Evolutionary conservation across 805 yeast genomes (phyloP), one percentile per base, ranked within the genome.

Genomic region (Metschnikowia picachoensis): DNA sequence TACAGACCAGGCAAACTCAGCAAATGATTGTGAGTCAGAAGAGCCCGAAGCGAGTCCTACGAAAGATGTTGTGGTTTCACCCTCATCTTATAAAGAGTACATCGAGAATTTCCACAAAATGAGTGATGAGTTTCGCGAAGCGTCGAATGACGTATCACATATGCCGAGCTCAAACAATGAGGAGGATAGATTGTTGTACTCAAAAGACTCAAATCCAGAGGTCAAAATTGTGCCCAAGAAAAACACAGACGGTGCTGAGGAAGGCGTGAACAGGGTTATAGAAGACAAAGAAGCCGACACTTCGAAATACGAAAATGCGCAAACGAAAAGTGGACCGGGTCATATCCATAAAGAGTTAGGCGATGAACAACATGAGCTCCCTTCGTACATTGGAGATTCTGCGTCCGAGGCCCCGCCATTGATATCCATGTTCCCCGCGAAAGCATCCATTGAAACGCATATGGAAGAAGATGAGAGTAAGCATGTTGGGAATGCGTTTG

Each of bases 1-100:
- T 30, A 12, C 32, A 30, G n/a, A 30, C 12, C n/a, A 12, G 32
- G 7, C 1, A 7, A 20, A 5, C 25, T 5, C 25, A 20, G 25
- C 25, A 13, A 13, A 16, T 12, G 12, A 13, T 1, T 6, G 20
- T 17, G 13, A 11, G 20, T 16, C 37, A 35, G 11, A 17, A 9
- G 39, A 41, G 30, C 15, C 35, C n/a, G 44, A 35, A n/a, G 43
- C 34, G 10, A 44, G 44, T 27, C 44, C 45, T 1, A 36, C 36
- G 4, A 37, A 39, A 16, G 43, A 34, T n/a, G 27, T 42, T 29
- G 40, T 47, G 1, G 25, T 54, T 9, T 50, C 58, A 3, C 55
- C 57, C 14, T 46, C 51, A 3, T 48, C 58, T 9, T 54, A 54
- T 30, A 44, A 45, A 15, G 53, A 48, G 15, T 54, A 54, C 32